Evolutionary conservation across 768 basidiomycete genomes (phyloP).

Genomic region (Phylloporus rhodoxanthus): DNA sequence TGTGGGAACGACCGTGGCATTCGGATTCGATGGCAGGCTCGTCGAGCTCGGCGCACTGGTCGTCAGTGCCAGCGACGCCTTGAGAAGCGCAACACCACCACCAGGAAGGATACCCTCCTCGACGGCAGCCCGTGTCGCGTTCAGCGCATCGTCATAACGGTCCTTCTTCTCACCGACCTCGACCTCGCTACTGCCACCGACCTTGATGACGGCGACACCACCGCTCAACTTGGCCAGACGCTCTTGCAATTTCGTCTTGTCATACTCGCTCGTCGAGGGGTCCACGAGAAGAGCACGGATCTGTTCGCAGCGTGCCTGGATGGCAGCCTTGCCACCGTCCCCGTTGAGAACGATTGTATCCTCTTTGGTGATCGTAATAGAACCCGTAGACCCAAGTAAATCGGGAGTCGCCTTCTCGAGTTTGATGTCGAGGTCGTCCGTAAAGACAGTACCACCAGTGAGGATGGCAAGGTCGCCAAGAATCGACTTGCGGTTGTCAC

Average conservation of each 20-base stretch:
- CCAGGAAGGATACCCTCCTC: constrained; percentile 98
- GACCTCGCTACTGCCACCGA: constrained; percentile 89
- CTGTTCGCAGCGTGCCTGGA: constrained; percentile 93
- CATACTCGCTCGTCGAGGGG: constrained; percentile 84
- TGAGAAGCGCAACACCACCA: constrained; percentile 89
- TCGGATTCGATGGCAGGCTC: constrained; percentile 43
- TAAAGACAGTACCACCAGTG: constrained; percentile 97
- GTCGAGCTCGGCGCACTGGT: constrained; percentile 46
- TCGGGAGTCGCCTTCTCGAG: constrained; percentile 86
- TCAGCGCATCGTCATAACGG: constrained; percentile 92
- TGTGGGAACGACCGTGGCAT: constrained; percentile 66
- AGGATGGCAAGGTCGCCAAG: constrained; percentile 96
- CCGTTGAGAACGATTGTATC: constrained; percentile 97
- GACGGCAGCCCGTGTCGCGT: constrained; percentile 96
- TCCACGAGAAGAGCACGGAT: constrained; percentile 81
- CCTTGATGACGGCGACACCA: constrained; percentile 98
- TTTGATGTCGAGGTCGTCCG: constrained; percentile 94
- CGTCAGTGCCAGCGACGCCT: constrained; percentile 67
- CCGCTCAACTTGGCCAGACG: constrained; percentile 93
- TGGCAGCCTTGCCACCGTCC: constrained; percentile 82
- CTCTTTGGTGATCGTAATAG: constrained; percentile 94
- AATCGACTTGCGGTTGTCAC: constrained; percentile 98
- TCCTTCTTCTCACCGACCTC: constrained; percentile 99
- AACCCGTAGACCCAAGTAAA: constrained; percentile 85
- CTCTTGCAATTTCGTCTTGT: constrained; percentile 92